Conservation (phyloP, 805 yeast genomes). For the Wickerhamiella australiensis region DNA sequence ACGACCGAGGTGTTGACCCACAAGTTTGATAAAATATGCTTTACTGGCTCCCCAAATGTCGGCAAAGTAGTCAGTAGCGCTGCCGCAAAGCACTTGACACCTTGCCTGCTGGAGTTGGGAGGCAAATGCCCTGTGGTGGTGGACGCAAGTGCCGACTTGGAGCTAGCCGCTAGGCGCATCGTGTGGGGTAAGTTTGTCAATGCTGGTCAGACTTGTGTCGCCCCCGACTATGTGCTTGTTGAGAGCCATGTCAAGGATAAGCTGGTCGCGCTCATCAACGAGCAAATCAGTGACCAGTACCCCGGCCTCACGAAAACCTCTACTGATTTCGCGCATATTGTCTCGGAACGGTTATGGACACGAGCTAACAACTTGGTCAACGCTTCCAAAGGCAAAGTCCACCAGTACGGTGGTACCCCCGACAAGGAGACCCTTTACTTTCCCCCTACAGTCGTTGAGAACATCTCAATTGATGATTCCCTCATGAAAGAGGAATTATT, state of each 20-base stretch:
- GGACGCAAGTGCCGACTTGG: slow-evolving; percentile 35
- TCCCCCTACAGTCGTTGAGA: slow-evolving; percentile 58
- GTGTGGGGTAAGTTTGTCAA: slow-evolving; percentile 70
- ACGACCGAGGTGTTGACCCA: slow-evolving; percentile 47
- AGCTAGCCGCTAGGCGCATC: slow-evolving; percentile 44
- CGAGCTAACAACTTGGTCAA: slow-evolving; percentile 36
- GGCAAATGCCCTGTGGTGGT: slow-evolving; percentile 83
- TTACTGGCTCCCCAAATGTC: slow-evolving; percentile 69
- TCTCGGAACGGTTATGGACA: slow-evolving; percentile 42
- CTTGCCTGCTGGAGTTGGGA: slow-evolving; percentile 72
- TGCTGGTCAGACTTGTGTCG: slow-evolving; percentile 84
- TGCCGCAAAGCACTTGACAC: slow-evolving; percentile 79
- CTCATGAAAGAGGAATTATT: slow-evolving; percentile 68
- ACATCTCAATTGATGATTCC: slow-evolving; percentile 53
- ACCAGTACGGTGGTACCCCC: slow-evolving; percentile 25
- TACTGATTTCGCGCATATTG: slow-evolving; percentile 46
- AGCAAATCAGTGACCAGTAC: slow-evolving; percentile 36
- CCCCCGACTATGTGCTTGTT: slow-evolving; percentile 72
- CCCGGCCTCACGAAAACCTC: slow-evolving; percentile 30
- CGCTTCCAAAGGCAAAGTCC: slow-evolving; percentile 23
- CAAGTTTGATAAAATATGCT: slow-evolving; percentile 69
- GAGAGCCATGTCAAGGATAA: slow-evolving; percentile 45
- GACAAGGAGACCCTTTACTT: slow-evolving; percentile 37
- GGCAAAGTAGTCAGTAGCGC: slow-evolving; percentile 66
- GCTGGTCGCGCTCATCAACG: slow-evolving; percentile 35